Evolutionary conservation across 306 rosid species (phyloP), one percentile per base, ranked within the genome.

Genomic region (Leucaena leucocephala): DNA sequence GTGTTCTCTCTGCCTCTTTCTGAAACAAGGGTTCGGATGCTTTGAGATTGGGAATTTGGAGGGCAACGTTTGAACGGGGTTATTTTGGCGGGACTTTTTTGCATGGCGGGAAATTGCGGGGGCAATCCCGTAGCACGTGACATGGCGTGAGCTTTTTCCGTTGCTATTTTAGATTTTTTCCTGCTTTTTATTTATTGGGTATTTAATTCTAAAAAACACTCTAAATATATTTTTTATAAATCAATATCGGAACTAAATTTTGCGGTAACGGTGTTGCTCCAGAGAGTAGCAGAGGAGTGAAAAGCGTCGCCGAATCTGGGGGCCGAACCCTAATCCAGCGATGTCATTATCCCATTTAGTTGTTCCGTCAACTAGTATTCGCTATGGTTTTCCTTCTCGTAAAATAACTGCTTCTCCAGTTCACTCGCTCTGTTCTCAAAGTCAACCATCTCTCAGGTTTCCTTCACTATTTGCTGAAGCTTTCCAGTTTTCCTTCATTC

Each of bases 361-460:
- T 4, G 3, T 58, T 75, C 50, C 77, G 15, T 19, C 38, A 17
- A 22, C 39, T 1, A 71, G 48, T 75, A 15, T 21, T 71, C 13
- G 72, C 50, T 27, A 38, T 45, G 36, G 44, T 54, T 39, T 76
- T 71, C 75, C 82, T 67, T 35, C 70, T 52, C 66, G 46, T 19
- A 49, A 71, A 62, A 2, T 9, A 39, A 5, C 19, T 70, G 2
- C 46, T 72, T 73, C 87, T 57, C 33, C 64, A 2, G 40, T 86
- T 65, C 72, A 83, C 22, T 82, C 81, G 7, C 70, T 78, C 58
- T 55, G 50, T 71, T 87, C 89, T 62, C 86, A 75, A 66, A 54
- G 87, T 50, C 86, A 63, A 35, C 87, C 74, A 46, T 71, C 92
- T 78, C 88, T 85, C 85, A 91, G 97, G 94, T 91, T 2, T 49